Evolutionary conservation across 2,329 filamentous ascomycete genomes (phyloP), one percentile per base, ranked within the genome.

Genomic region (Ceratocystis huliohia): DNA sequence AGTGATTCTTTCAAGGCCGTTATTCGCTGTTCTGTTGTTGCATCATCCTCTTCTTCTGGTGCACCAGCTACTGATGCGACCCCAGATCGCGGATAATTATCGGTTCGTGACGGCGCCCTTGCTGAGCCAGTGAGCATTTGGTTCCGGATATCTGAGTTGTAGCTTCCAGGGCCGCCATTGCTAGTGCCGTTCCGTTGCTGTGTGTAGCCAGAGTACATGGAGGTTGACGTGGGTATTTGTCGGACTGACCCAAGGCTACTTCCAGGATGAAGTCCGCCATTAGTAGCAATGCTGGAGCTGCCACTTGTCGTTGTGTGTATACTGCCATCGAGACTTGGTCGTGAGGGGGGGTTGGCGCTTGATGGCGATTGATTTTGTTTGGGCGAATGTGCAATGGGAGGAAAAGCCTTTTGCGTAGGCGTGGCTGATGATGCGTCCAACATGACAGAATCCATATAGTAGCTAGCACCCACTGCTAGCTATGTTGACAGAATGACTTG

Each of bases 111-210:
- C 33, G 84, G 84, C 62, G 83, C 81, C 65, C 88, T 83, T 57
- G 87, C 64, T 37, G 67, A 68, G 33, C 64, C 85, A 28, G 82
- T 79, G 71, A 85, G 82, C 73, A 88, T 82, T 74, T 84, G 83
- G 72, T 86, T 90, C 72, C 88, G 89, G 71, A 96, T 77, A 68
- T 96, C 92, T 44, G 91, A 87, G 72, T 87, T 95, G 79, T 96
- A 96, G 78, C 91, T 96, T 56, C 92, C 92, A 1, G 87, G 87
- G 30, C 83, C 85, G 66, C 85, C 81, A 45, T 63, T 66, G 56
- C 22, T 63, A 20, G 66, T 57, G 64, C 64, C 64, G 61, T 68
- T 68, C 53, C 67, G 64, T 64, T 68, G 67, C 61, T 66, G 67
- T 37, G 45, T 86, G 28, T 59, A 33, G 53, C 53, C 53, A 17